Evolutionary conservation across 1,284 basidiomycete species (phyloP).

Genomic region (Trichosporon asahii): DNA sequence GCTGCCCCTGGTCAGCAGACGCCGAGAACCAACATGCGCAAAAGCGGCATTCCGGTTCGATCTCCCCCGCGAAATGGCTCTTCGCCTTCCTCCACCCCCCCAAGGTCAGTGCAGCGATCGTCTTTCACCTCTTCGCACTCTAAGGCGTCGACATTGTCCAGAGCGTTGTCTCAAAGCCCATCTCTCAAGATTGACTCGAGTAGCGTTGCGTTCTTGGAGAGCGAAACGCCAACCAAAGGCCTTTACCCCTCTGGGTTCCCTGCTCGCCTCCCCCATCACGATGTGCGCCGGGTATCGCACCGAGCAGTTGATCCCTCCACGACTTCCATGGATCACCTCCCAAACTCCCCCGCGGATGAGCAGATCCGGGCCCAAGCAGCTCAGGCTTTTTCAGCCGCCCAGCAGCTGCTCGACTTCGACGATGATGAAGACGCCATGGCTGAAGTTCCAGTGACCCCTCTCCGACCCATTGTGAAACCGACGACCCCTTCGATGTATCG

Average conservation of each 20-base stretch:
- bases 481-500: neutral
- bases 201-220: neutral
- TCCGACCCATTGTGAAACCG: constrained; percentile 23
- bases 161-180: neutral
- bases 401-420: constrained; percentile 60
- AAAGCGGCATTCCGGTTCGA: neutral
- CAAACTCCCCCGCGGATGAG: constrained; percentile 60
- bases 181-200: neutral
- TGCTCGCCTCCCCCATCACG: neutral
- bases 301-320: neutral
- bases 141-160: neutral
- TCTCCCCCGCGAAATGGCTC: neutral
- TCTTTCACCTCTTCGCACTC: neutral
- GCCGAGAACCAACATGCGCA: neutral
- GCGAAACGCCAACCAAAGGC: neutral
- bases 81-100: neutral
- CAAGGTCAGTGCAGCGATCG: neutral
- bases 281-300: neutral
- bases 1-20: neutral
- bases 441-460: constrained; percentile 28
- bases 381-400: constrained; percentile 81
- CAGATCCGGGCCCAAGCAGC: constrained; percentile 76
- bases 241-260: neutral
- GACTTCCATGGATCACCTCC: neutral
- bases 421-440: constrained; percentile 16